Evolutionary conservation across 371 early-diverging fungal species (phyloP), one percentile per base, ranked within the genome.

Genomic region (Circinella umbellata): DNA sequence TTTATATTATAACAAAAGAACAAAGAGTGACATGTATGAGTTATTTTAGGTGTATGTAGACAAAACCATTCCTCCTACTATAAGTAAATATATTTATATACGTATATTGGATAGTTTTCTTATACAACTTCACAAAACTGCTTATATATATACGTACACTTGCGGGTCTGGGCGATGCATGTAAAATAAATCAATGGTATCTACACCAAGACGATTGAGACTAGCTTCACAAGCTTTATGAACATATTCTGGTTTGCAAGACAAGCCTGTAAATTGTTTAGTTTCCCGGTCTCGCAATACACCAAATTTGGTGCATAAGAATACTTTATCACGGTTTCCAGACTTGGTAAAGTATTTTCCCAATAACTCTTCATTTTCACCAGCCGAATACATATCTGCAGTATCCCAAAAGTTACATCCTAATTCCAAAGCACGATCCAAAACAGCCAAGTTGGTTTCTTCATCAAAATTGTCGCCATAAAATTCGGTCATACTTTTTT

Each of bases 131-230:
- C 11, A 39, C 10, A 6, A 36, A 61, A 38, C 8, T 10, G 15
- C 3, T 7, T 13, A 46, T 39, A 39, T 5, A 60, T 57, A 67
- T 51, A 15, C 51, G 8, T 51, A 51, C 51, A n/a, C 15, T 51
- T 14, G 1, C 8, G 51, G 76, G 64, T 87, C 88, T 36, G 84
- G 80, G 42, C 87, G 80, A 60, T 89, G 90, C 73, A 84, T 82
- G 49, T 88, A 88, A 62, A 88, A 90, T 37, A 88, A 73, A 68
- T 90, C 89, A 61, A 89, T 86, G 47, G 53, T 64, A 63, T 86
- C 83, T 3, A 85, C 69, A 35, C 81, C 82, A 5, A 87, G 76
- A 15, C 88, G 66, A 57, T 82, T 69, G 1, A 86, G 73, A 48
- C 81, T 80, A 1, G 69, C 77, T 6, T 87, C 76, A 59, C 82